A percentile compares a stretch with the other conserved stretches of the same genome.
phyloP scores from a whole-genome alignment of 208 protist species.

The Entamoeba moshkovskii region DNA sequence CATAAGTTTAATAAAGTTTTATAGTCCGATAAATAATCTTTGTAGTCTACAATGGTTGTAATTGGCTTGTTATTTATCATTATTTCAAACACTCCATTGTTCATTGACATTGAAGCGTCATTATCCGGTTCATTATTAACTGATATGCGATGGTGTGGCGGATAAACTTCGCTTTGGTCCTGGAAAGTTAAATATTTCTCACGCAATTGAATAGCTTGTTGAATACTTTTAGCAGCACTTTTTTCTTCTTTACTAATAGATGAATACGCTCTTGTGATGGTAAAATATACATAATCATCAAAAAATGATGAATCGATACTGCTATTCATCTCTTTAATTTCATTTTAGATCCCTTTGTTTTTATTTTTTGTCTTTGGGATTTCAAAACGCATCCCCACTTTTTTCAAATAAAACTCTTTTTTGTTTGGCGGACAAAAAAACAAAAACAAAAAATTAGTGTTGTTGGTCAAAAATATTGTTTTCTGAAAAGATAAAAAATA shows the following conservation, averaged over 20 bases:
- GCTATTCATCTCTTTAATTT: background rate
- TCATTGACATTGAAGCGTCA: background rate
- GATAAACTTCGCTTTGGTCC: background rate
- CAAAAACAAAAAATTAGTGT: too few relatives aligned
- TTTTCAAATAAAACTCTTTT: too few relatives aligned
- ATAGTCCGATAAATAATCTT: background rate
- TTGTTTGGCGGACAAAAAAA: too few relatives aligned
- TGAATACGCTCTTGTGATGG: background rate
- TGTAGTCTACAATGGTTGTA: background rate
- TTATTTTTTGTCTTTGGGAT: too few relatives aligned
- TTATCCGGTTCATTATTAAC: background rate
- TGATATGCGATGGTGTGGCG: background rate
- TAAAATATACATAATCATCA: background rate
- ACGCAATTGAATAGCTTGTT: background rate
- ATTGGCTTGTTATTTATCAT: background rate
- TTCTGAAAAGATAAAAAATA: too few relatives aligned
- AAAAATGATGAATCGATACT: background rate
- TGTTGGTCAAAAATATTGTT: too few relatives aligned
- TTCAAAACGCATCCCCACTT: too few relatives aligned
- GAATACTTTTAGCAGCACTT: background rate
- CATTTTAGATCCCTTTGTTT: too few relatives aligned
- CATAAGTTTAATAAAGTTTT: background rate
- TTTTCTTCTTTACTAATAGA: background rate
- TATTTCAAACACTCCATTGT: background rate
- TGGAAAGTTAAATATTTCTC: background rate